Evolutionary conservation across 108 stramenopile genomes (phyloP), one percentile per base, ranked within the genome.

Genomic region (Chaetoceros muelleri): DNA sequence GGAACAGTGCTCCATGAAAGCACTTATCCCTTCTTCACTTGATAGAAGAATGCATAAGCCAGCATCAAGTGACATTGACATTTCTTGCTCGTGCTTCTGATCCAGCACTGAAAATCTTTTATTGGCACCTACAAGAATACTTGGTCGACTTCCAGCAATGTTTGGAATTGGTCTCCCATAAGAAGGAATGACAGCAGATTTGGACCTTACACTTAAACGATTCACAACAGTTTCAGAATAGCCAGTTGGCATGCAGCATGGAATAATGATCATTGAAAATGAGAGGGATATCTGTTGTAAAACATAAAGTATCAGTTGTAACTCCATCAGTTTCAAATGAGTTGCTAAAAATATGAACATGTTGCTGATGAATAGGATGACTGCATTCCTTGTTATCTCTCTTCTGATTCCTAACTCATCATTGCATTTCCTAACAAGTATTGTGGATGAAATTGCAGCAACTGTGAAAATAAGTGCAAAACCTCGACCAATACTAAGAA

Each of bases 341-440:
- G 50, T 61, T 49, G 51, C 18, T 13, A 52, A 8, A 0, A 52
- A 30, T 17, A 51, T 24, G 21, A 49, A 27, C 17, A 61, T 21
- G 49, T 61, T 52, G 16, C 24, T 51, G 28, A 26, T 19, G 17
- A 24, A 24, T 34, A 50, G 52, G 28, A 61, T 52, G 29, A 61
- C n/a, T n/a, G 30, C 49, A 22, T 61, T 61, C 29, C 60, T 52
- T 5, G 51, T 61, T n/a, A 61, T 61, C 19, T 61, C 60, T 24
- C 27, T 21, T 31, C 60, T 27, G 13, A 61, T 61, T 2, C 60
- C 60, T 7, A 61, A 49, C 49, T 49, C 60, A 28, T 61, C 60
- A 7, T 49, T 24, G 48, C 48, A 23, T 5, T 49, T 7, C n/a
- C 48, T 21, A 5, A 49, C 23, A 7, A 49, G n/a, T 16, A 24